Base-by-base conservation (phyloP, 495 filamentous ascomycete species). In the Penicillium manginii region DNA sequence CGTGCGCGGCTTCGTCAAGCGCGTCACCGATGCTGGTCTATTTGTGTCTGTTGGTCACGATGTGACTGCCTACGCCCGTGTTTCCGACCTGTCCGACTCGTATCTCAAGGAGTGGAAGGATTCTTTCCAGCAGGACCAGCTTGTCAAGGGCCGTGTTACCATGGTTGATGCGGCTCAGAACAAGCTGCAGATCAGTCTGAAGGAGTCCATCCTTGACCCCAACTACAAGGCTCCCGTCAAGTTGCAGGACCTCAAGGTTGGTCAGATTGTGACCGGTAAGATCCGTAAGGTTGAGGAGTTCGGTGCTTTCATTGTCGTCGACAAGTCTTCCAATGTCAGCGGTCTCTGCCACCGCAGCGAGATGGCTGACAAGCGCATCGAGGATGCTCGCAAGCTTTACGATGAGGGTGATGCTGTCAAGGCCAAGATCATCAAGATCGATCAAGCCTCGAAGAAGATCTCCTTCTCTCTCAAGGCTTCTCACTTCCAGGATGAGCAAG, bases 61-160 rank as follows among this genome's bases (percentile, higher is more conserved):
- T 56, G 77, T 97, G n/a, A 90, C 85, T 31, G 93, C 88, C 4
- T 90, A 90, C 69, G 86, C 93, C 29, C 86, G 87, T 59, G 84
- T 98, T 48, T 88, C 88, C 11, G 91, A 97, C 66, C 84, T 98
- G 17, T 96, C 93, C 0, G 93, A 98, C 68, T 83, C 83, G 4
- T 98, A 84, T 68, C 78, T 98, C 63, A 98, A 97, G 73, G 91
- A 97, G 48, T 98, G 94, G 94, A 96, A 96, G 76, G 82, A 88
- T n/a, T 73, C 84, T 15, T 97, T 91, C 76, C 84, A 93, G 60
- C 73, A 89, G 33, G 91, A 91, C 65, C 91, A 97, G 71, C 80
- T 98, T 17, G 90, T 98, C 26, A 92, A 88, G 72, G 94, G 91
- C 49, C 90, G 91, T 47, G 79, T 98, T 64, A 85, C 88, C 22